Conservation (phyloP, 2,329 filamentous ascomycete species). For the Fusarium nelsonii region DNA sequence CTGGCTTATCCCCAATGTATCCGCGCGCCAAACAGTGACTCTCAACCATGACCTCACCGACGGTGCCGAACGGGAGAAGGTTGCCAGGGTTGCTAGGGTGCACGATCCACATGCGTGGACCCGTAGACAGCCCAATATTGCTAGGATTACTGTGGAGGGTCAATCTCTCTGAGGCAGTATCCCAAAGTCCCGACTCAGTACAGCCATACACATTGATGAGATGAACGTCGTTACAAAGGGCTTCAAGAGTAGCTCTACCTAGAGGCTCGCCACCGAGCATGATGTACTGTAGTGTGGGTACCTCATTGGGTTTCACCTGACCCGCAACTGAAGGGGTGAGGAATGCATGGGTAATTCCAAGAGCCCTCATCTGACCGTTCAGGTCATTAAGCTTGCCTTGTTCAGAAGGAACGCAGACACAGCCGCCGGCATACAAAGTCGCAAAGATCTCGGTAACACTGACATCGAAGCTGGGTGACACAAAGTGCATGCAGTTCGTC, state of each 20-base stretch:
- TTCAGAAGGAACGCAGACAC: slow-evolving; percentile 26
- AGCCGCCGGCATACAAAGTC: slow-evolving; percentile 16
- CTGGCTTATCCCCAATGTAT: slow-evolving; percentile 13
- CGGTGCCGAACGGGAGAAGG: slow-evolving; percentile 20
- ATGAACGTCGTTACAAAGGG: slow-evolving; percentile 14
- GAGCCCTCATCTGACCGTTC: slow-evolving; percentile 21
- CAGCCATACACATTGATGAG: slow-evolving; percentile 28
- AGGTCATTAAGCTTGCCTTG: slow-evolving; percentile 22
- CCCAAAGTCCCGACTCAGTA: slow-evolving; percentile 6
- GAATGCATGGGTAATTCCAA: slow-evolving; percentile 25
- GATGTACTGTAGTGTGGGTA: slow-evolving; percentile 23
- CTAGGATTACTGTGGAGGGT: not conserved
- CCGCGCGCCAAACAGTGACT: slow-evolving; percentile 20
- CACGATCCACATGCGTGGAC: slow-evolving; percentile 27
- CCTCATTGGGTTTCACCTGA: slow-evolving; percentile 20
- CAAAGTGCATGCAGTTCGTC: slow-evolving; percentile 20
- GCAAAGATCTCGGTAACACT: slow-evolving; percentile 19
- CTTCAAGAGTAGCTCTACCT: slow-evolving; percentile 23
- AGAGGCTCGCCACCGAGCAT: slow-evolving; percentile 27
- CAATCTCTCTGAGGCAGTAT: not conserved
- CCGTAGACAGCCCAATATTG: slow-evolving; percentile 13
- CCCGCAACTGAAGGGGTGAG: slow-evolving; percentile 26
- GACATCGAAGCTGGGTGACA: slow-evolving; percentile 24
- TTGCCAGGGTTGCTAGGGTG: slow-evolving; percentile 25
- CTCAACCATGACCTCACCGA: slow-evolving; percentile 28